phyloP scores from a whole-genome alignment of 371 early-diverging fungal genomes.

The Haplosporangium sp. region DNA sequence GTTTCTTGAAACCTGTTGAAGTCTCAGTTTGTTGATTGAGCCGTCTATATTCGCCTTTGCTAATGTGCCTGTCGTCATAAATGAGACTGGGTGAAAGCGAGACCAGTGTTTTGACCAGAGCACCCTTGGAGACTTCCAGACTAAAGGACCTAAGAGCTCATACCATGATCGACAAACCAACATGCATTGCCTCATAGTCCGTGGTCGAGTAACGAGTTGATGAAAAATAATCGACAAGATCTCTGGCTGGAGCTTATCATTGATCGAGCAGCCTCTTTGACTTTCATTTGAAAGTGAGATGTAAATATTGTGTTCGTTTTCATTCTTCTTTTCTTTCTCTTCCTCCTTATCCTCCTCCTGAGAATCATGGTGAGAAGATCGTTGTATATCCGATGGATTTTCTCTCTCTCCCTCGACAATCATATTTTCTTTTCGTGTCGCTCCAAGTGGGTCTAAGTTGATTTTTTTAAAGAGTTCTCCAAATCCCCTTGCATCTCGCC shows the following conservation, averaged over 20 bases:
- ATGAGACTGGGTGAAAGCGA: conserved; percentile 25
- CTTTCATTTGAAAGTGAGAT: neutral
- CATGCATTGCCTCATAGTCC: conserved; percentile 26
- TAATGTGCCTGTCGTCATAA: neutral
- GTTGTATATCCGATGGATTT: neutral
- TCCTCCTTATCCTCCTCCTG: neutral
- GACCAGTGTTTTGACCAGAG: conserved; percentile 55
- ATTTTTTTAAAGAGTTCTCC: neutral
- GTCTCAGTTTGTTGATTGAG: neutral
- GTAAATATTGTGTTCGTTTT: neutral
- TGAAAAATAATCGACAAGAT: conserved; percentile 33
- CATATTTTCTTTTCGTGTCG: neutral
- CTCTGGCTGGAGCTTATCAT: conserved; percentile 35
- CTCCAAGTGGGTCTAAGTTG: neutral
- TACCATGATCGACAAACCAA: conserved; percentile 46
- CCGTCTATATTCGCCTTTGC: neutral
- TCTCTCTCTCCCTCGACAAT: neutral
- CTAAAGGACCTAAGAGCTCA: conserved; percentile 25
- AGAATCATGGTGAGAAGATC: neutral
- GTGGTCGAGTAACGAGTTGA: conserved; percentile 12
- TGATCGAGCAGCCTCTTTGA: conserved; percentile 18
- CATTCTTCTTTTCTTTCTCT: neutral
- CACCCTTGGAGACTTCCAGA: conserved; percentile 46
- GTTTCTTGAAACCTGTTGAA: conserved; percentile 5
- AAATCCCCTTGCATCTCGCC: conserved; percentile 3